Base-by-base conservation (phyloP, 106 monocot genomes). In the Dioscorea zingiberensis region DNA sequence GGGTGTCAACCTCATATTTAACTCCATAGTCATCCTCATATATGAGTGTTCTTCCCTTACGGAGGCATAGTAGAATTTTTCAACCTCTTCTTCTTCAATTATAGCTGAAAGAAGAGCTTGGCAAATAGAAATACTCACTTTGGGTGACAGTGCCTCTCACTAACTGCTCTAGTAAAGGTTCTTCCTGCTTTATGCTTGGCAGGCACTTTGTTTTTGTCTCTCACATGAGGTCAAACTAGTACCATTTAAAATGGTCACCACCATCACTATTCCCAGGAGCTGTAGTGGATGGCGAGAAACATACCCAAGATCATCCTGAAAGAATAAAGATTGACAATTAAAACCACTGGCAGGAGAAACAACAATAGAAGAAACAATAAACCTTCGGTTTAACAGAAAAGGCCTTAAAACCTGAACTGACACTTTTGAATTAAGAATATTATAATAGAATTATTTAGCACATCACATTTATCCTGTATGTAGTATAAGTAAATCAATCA, bases 51-150 rank as follows among this genome's bases (percentile, higher is more conserved):
- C 71, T 64, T 85, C n/a, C 64, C 32, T 47, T 62, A 58, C 57
- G 30, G 27, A 72, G 55, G 24, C 59, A 21, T 44, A 59, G 44
- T 65, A 46, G 25, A 78, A 57, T 59, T 53, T 70, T 27, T 84
- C 81, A 24, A 81, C 24, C 56, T 84, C 80, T 21, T 84, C 84
- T 68, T 84, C 84, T 13, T 70, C 77, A 60, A 88, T 88, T 44
- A 88, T 74, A 55, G 87, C 87, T 54, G 83, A 84, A 71, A 88
- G 79, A 69, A 88, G 84, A 68, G 73, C 60, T 75, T 88, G 87
- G 60, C 83, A 77, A 71, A 88, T 59, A 55, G 87, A 88, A 72
- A 78, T 49, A 8, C 77, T n/a, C 78, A 64, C n/a, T 58, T 60
- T 49, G 69, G 7, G 19, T 21, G 38, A 69, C 78, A 69, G 69